These are phyloP conservation scores for Kentomonas sorsogonicus DNA, from an alignment of 208 protist genomes.

Conservation along the genomic window DNA sequence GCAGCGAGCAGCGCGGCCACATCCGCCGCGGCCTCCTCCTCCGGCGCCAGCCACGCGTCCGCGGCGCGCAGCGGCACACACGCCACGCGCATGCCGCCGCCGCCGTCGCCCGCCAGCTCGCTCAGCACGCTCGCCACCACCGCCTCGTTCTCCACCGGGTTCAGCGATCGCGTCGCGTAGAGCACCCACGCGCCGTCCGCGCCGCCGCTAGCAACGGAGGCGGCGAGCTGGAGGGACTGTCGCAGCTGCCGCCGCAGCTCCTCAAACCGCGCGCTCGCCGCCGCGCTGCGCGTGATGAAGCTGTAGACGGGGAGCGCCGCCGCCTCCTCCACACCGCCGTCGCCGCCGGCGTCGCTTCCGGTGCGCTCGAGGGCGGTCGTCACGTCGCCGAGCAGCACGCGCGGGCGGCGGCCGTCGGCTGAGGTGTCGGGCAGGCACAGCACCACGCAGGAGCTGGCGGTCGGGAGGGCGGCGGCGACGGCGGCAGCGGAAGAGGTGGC, in stretches of 20 bases:
- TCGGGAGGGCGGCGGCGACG: neutral
- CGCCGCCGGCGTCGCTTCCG: neutral
- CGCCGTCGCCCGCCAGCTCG: conserved; percentile 9
- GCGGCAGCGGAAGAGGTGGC: neutral
- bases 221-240: conserved; percentile 18
- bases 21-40: conserved; percentile 6
- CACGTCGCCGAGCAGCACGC: conserved; percentile 21
- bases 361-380: neutral
- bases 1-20: conserved; percentile 12
- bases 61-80: conserved; percentile 23
- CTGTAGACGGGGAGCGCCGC: conserved; percentile 12
- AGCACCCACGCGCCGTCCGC: conserved; percentile 59
- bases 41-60: neutral
- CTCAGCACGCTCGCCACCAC: conserved; percentile 78
- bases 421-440: conserved; percentile 53
- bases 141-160: conserved; percentile 93
- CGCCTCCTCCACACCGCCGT: neutral
- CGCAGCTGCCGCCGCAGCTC: conserved; percentile 32
- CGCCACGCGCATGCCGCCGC: conserved; percentile 2
- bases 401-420: conserved; percentile 56
- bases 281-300: conserved; percentile 42
- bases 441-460: conserved; percentile 29
- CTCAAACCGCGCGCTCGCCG: conserved; percentile 32
- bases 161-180: conserved; percentile 92
- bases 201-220: neutral